These are phyloP conservation scores for Taphrina betulina DNA, from an alignment of 1,139 yeast species.

Conservation along the genomic window DNA sequence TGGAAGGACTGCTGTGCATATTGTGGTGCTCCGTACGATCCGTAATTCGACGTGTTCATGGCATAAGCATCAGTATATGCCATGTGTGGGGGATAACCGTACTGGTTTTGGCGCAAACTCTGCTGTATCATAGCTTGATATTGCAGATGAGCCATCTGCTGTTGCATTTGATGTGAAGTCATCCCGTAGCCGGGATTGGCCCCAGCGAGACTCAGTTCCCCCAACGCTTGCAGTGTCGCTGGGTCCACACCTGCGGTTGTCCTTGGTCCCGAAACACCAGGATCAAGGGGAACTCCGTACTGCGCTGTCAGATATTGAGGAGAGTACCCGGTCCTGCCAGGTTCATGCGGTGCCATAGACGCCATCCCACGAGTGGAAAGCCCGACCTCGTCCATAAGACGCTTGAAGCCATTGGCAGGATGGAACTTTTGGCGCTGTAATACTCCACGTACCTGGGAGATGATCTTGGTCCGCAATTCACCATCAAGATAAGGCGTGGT, in stretches of 20 bases:
- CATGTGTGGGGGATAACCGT: slow-evolving; percentile 1
- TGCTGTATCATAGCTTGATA: slow-evolving; percentile 30
- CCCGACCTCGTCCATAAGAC: slow-evolving; percentile 92
- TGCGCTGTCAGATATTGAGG: slow-evolving; percentile 20
- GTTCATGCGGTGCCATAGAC: background rate
- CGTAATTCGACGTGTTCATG: background rate
- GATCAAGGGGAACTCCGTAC: background rate
- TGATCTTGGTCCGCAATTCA: slow-evolving; percentile 37
- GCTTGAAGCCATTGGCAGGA: slow-evolving; percentile 70
- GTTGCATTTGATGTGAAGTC: slow-evolving; percentile 21
- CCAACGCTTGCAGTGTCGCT: slow-evolving; percentile 29
- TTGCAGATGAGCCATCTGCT: slow-evolving; percentile 19
- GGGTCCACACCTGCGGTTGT: slow-evolving; percentile 17
- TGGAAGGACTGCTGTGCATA: slow-evolving; percentile 5
- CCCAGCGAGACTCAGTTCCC: slow-evolving; percentile 19
- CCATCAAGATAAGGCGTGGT: slow-evolving; percentile 59
- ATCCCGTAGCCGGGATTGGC: slow-evolving; percentile 7
- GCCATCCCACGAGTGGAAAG: slow-evolving; percentile 44
- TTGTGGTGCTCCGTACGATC: slow-evolving; percentile 1
- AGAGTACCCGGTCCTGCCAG: background rate
- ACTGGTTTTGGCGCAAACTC: slow-evolving; percentile 16
- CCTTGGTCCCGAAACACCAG: slow-evolving; percentile 11
- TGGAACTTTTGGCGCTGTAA: slow-evolving; percentile 60
- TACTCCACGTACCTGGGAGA: slow-evolving; percentile 48
- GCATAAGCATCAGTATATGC: slow-evolving; percentile 1